Evolutionary conservation across 1,284 basidiomycete species (phyloP), one percentile per base, ranked within the genome.

Genomic region (Cryptococcus neoformans): DNA sequence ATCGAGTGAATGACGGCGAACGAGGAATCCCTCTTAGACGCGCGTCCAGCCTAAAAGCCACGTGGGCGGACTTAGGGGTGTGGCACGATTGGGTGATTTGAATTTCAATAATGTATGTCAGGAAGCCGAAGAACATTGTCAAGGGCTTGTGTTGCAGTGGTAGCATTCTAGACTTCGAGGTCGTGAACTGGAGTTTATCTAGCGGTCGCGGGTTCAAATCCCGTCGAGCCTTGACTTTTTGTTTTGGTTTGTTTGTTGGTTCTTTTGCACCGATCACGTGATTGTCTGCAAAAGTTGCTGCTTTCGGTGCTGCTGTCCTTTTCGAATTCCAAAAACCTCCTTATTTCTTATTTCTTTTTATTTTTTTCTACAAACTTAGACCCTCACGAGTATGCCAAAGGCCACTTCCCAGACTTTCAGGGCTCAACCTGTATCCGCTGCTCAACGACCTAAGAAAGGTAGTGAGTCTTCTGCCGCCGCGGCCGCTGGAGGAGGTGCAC

Each of bases 351-450:
- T 6, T 14, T 46, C 21, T 11, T 14, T 46, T 3, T 3, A 14
- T 48, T 21, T 48, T 48, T 14, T 17, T 14, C 46, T 34, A 21
- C 1, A 48, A n/a, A 28, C 14, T 6, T 44, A n/a, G 16, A 46
- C 28, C 38, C 11, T 34, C 28, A 6, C 40, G 59, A 67, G 14
- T 45, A 96, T 98, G 95, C 93, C 94, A 65, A 86, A 91, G 73
- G 95, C 92, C 58, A 93, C 90, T 0, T 87, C 88, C 9, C 85
- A 89, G 66, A 86, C 87, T 59, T 89, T 96, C 68, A 85, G 85
- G 16, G 51, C 52, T 10, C 49, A 52, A 35, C 11, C 92, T 90
- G 71, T 83, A 87, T 57, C 75, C 5, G 60, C 60, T 0, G 59
- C 62, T 5, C 40, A 58, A 12, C 46, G 55, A 10, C 40, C 57